These are phyloP conservation scores for Rhododendron henanense DNA, from an alignment of 148 eudicot species.

Conservation along the genomic window DNA sequence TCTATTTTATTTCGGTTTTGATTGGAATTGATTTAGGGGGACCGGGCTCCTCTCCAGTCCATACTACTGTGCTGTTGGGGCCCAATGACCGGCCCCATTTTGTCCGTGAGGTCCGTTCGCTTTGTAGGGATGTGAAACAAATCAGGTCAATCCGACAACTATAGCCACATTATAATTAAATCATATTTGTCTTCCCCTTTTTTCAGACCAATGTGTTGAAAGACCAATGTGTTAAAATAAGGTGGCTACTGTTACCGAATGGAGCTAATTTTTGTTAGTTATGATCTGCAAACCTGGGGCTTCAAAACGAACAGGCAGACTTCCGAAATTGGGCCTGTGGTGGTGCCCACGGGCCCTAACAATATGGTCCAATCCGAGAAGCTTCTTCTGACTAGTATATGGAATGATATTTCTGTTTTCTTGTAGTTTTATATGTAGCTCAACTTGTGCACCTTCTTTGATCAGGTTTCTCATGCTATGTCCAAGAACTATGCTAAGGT, in stretches of 20 bases:
- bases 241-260: background rate
- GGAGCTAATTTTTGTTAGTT: background rate
- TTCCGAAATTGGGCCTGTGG: background rate
- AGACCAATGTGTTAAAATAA: background rate
- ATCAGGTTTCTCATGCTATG: slow-evolving; percentile 84
- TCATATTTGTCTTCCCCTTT: background rate
- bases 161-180: background rate
- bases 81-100: background rate
- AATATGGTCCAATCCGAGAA: background rate
- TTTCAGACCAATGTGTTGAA: background rate
- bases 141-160: background rate
- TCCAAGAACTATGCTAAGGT: slow-evolving; percentile 58
- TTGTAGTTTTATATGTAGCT: slow-evolving; percentile 9
- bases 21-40: background rate
- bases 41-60: background rate
- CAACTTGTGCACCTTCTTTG: slow-evolving; percentile 11
- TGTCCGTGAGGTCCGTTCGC: background rate
- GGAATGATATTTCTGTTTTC: background rate
- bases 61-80: background rate
- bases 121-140: background rate
- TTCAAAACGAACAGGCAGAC: background rate
- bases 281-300: background rate
- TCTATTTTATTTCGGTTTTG: slow-evolving; percentile 6
- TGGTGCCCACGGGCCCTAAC: background rate
- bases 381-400: background rate